Evolutionary conservation across 179 eudicot species (phyloP).

Genomic region (Beta lomatogona): DNA sequence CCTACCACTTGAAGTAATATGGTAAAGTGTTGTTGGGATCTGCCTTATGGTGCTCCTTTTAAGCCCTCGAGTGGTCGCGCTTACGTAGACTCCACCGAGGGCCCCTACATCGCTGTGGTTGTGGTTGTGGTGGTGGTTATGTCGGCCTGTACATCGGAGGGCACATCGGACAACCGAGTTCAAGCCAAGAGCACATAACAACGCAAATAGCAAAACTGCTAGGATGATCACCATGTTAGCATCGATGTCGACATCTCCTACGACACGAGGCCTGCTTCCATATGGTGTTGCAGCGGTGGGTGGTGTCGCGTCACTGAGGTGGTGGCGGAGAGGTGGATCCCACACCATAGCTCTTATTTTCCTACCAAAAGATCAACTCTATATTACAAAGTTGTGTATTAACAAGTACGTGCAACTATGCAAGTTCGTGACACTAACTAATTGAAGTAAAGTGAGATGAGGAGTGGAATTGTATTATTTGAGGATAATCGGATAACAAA

Average conservation of each 20-base stretch:
- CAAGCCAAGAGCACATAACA: constrained; percentile 36
- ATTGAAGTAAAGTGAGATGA: no score
- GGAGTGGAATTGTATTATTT: no score
- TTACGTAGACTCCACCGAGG: background rate
- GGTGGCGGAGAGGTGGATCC: constrained; percentile 13
- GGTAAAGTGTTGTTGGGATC: constrained; percentile 27
- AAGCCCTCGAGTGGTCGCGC: constrained; percentile 23
- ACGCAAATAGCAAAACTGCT: constrained; percentile 35
- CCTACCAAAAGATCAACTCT: no score
- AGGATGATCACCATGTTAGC: constrained; percentile 40
- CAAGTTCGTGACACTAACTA: no score
- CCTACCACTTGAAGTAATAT: background rate
- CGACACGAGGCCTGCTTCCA: background rate
- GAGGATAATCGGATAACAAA: background rate
- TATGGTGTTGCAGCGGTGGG: background rate
- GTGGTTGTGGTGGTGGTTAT: background rate
- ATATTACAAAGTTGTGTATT: no score
- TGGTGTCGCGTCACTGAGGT: constrained; percentile 4
- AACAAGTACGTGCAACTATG: no score
- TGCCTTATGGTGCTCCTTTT: constrained; percentile 30
- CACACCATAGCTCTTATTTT: constrained; percentile 5
- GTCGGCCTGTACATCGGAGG: constrained; percentile 23
- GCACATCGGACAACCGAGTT: constrained; percentile 38
- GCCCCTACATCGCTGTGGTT: background rate
- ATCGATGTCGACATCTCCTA: constrained; percentile 21